phyloP scores from a whole-genome alignment of 202 grass and related monocot species.

The Alloteropsis angusta region DNA sequence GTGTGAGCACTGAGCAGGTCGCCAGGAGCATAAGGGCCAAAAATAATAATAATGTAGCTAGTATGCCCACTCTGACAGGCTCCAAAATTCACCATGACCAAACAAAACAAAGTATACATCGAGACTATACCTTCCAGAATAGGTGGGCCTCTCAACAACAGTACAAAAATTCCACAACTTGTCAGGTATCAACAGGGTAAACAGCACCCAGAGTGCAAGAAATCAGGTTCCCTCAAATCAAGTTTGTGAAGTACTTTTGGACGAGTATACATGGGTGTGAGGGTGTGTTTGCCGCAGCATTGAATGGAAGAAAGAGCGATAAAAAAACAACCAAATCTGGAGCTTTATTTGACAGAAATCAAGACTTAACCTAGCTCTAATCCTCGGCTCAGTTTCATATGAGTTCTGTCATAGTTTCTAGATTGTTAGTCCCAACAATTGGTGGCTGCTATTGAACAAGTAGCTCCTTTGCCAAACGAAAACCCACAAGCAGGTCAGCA shows the following conservation, averaged over 20 bases:
- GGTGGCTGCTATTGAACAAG: not conserved
- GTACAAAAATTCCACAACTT: not conserved
- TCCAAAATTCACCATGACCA: not conserved
- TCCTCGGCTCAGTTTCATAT: not conserved
- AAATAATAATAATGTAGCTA: not conserved
- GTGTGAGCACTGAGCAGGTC: not conserved
- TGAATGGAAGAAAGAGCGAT: no score
- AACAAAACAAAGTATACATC: not conserved
- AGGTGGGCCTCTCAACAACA: not conserved
- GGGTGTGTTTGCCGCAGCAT: not conserved
- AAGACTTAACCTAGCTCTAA: not conserved
- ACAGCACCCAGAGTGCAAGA: not conserved
- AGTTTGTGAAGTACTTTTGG: not conserved
- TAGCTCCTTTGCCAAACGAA: not conserved
- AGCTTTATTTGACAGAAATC: constrained; percentile 33
- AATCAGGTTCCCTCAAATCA: not conserved
- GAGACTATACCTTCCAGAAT: not conserved
- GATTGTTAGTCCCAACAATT: constrained; percentile 1
- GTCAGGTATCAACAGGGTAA: not conserved
- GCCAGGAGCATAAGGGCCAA: not conserved
- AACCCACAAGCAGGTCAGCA: no score
- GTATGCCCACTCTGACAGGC: not conserved
- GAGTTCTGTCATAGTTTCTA: not conserved
- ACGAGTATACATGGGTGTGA: not conserved
- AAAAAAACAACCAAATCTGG: not conserved